These are phyloP conservation scores for Lepidium campestre DNA, from an alignment of 441 rosid species.

Conservation along the genomic window DNA sequence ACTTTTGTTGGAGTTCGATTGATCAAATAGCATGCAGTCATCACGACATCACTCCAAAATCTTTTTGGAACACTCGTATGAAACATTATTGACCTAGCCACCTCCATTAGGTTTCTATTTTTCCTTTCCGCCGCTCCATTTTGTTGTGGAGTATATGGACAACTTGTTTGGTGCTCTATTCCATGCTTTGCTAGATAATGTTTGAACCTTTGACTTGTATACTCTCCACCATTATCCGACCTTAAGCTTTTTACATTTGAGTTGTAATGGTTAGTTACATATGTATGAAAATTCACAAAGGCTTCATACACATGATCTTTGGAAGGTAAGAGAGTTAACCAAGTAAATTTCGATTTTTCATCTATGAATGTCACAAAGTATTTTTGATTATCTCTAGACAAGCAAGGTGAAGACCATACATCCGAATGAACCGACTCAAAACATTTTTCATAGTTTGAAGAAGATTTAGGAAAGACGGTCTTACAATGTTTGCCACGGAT, in stretches of 20 bases:
- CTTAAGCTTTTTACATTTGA: accelerated
- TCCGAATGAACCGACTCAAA: background rate
- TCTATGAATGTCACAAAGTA: no score
- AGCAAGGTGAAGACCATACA: no score
- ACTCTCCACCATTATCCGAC: background rate
- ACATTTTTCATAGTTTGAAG: no score
- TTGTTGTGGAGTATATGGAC: background rate
- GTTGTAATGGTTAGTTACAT: no score
- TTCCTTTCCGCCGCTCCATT: background rate
- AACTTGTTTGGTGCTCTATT: background rate
- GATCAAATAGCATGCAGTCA: background rate
- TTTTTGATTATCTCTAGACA: no score
- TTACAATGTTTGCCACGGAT: background rate
- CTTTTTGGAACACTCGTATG: background rate
- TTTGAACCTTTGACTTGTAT: background rate
- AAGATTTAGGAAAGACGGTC: background rate
- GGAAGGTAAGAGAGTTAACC: no score
- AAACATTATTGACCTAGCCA: background rate
- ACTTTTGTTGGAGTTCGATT: background rate
- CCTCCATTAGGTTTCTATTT: background rate
- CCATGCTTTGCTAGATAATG: background rate
- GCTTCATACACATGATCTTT: no score
- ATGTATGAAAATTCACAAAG: no score
- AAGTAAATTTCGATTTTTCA: no score
- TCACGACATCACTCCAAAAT: background rate